phyloP scores from a whole-genome alignment of 345 rosid genomes.

The Eucalyptus cloeziana region DNA sequence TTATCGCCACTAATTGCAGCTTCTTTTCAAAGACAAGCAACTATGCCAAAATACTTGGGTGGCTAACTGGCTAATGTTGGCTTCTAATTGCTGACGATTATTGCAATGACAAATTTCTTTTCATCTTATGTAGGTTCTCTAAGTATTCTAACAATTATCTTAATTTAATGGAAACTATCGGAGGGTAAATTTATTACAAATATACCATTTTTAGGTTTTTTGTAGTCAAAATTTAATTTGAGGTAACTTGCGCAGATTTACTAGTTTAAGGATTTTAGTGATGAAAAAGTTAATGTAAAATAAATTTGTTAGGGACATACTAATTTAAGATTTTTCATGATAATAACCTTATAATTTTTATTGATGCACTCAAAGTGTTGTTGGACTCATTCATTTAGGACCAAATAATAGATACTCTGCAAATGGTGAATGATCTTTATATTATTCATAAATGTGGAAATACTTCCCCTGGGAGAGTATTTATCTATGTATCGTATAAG shows the following conservation, averaged over 20 bases:
- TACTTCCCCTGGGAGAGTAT: not conserved
- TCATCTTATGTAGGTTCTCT: not conserved
- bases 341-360: not conserved
- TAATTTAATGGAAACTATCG: rapidly evolving
- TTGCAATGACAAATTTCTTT: not conserved
- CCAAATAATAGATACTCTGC: not conserved
- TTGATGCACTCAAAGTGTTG: not conserved
- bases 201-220: rapidly evolving
- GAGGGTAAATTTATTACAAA: rapidly evolving
- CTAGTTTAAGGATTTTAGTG: no score
- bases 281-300: no score
- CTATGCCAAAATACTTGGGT: not conserved
- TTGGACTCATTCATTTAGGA: not conserved
- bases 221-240: no score
- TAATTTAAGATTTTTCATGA: no score
- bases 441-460: not conserved
- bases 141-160: not conserved
- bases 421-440: not conserved
- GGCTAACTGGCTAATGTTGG: not conserved
- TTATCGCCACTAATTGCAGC: not conserved
- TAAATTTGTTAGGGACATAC: rapidly evolving
- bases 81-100: not conserved
- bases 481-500: rapidly evolving
- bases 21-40: not conserved
- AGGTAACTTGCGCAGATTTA: rapidly evolving